phyloP scores from a whole-genome alignment of 2,329 filamentous ascomycete genomes.

The Ramularia endophylla region DNA sequence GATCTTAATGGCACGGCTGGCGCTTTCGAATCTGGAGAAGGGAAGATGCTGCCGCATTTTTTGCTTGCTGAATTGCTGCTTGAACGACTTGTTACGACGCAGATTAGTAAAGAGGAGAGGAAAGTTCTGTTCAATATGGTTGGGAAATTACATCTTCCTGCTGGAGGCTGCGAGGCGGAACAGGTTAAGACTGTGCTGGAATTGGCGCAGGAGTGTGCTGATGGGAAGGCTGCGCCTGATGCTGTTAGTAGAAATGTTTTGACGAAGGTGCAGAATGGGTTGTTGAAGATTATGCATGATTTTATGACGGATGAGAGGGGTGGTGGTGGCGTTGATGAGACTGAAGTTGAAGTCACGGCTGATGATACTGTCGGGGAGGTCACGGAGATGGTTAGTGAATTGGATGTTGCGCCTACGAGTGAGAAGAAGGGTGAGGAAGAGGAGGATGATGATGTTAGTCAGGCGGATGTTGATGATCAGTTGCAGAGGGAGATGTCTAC shows the following conservation, averaged over 20 bases:
- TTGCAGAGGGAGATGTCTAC: slow-evolving; percentile 22
- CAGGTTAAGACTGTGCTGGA: slow-evolving; percentile 36
- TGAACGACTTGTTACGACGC: slow-evolving; percentile 62
- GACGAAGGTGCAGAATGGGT: slow-evolving; percentile 45
- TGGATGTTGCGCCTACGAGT: slow-evolving; percentile 2
- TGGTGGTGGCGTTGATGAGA: slow-evolving; percentile 28
- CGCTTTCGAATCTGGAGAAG: slow-evolving; percentile 37
- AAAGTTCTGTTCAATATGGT: slow-evolving; percentile 73
- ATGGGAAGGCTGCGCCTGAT: slow-evolving; percentile 46
- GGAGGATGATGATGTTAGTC: slow-evolving; percentile 19
- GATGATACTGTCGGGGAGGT: slow-evolving; percentile 9
- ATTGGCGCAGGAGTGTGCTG: slow-evolving; percentile 43
- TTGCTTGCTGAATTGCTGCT: slow-evolving; percentile 71
- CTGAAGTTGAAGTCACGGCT: slow-evolving; percentile 10
- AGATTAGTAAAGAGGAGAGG: slow-evolving; percentile 69
- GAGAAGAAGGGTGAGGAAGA: slow-evolving; percentile 16
- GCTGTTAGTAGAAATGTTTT: slow-evolving; percentile 48
- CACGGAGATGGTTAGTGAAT: slow-evolving; percentile 13
- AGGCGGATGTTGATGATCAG: slow-evolving; percentile 11
- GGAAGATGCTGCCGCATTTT: slow-evolving; percentile 49
- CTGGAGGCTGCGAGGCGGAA: slow-evolving; percentile 33
- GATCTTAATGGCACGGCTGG: slow-evolving; percentile 20
- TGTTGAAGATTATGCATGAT: slow-evolving; percentile 51
- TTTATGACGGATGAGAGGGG: slow-evolving; percentile 29
- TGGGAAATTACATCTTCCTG: slow-evolving; percentile 72